Conservation (phyloP, 805 yeast genomes). For the Zygosaccharomyces siamensis region DNA sequence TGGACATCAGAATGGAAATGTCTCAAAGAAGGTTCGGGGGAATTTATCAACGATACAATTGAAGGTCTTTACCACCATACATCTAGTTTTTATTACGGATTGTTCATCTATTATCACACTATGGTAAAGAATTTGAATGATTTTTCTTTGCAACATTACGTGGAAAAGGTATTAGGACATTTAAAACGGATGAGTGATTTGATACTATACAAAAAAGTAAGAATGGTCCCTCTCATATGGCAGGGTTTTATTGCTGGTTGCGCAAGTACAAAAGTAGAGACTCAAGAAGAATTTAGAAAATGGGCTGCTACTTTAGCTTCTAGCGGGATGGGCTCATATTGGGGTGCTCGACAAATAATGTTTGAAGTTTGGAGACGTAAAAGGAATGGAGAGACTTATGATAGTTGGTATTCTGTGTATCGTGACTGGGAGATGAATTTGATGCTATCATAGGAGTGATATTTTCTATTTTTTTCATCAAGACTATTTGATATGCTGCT, state of each 20-base stretch:
- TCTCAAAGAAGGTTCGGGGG: conserved; percentile 29
- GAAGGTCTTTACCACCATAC: conserved; percentile 78
- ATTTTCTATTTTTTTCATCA: not conserved
- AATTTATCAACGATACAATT: conserved; percentile 38
- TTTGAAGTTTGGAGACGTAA: conserved; percentile 80
- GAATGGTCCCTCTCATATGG: conserved; percentile 77
- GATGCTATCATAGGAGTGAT: conserved; percentile 44
- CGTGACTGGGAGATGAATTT: conserved; percentile 82
- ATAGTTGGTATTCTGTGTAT: conserved; percentile 74
- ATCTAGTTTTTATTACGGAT: conserved; percentile 68
- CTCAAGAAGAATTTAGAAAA: conserved; percentile 61
- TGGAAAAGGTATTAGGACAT: conserved; percentile 56
- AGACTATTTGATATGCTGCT: no score
- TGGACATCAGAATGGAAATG: conserved; percentile 80
- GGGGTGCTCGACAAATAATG: conserved; percentile 84
- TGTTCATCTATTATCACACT: conserved; percentile 66
- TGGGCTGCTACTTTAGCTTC: conserved; percentile 54
- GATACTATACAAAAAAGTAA: conserved; percentile 45
- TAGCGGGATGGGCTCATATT: conserved; percentile 69
- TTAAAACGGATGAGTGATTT: conserved; percentile 57
- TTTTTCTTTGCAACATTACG: conserved; percentile 54
- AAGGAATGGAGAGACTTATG: conserved; percentile 50
- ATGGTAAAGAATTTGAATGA: conserved; percentile 55
- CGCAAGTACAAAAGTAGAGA: conserved; percentile 53
- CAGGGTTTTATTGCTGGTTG: conserved; percentile 87